Percentiles rank a stretch among this genome's conserved stretches.
These are phyloP conservation scores for Fusarium sp. DNA, from an alignment of 2,329 filamentous ascomycete genomes.

Conservation along the genomic window DNA sequence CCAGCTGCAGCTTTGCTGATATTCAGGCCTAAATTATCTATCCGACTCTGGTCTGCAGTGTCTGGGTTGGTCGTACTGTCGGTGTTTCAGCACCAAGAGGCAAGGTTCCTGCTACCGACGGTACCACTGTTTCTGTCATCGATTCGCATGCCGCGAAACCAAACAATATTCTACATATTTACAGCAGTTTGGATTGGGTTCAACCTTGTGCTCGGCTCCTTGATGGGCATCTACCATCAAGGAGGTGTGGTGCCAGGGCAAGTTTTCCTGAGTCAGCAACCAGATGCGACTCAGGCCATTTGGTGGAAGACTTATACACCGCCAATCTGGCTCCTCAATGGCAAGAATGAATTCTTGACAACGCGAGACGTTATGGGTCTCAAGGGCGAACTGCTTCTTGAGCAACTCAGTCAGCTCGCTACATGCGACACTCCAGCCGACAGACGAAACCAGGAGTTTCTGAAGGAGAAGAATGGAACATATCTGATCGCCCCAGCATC, in stretches of 20 bases:
- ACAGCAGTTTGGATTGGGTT: constrained; percentile 75
- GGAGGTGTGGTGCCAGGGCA: constrained; percentile 82
- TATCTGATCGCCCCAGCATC: constrained; percentile 81
- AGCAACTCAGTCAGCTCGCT: constrained; percentile 69
- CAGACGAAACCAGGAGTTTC: constrained; percentile 66
- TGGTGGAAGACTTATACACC: constrained; percentile 93
- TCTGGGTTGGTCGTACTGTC: constrained; percentile 79
- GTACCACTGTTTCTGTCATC: constrained; percentile 83
- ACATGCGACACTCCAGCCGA: constrained; percentile 73
- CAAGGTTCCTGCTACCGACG: constrained; percentile 80
- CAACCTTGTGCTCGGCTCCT: constrained; percentile 74
- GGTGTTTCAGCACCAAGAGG: constrained; percentile 83
- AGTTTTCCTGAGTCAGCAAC: constrained; percentile 78
- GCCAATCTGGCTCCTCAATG: constrained; percentile 83
- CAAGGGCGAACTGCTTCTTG: constrained; percentile 70
- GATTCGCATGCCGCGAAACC: constrained; percentile 72
- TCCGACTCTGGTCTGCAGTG: constrained; percentile 79
- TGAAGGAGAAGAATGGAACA: constrained; percentile 73
- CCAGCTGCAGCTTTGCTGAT: constrained; percentile 75
- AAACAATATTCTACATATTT: constrained; percentile 66
- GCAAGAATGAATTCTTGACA: constrained; percentile 77
- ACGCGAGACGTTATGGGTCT: constrained; percentile 83
- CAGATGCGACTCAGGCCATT: constrained; percentile 75
- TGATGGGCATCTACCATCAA: constrained; percentile 88
- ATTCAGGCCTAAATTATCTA: constrained; percentile 67